These are phyloP conservation scores for Saccharomycopsis hybrid DNA, from an alignment of 1,139 yeast species.

Conservation along the genomic window DNA sequence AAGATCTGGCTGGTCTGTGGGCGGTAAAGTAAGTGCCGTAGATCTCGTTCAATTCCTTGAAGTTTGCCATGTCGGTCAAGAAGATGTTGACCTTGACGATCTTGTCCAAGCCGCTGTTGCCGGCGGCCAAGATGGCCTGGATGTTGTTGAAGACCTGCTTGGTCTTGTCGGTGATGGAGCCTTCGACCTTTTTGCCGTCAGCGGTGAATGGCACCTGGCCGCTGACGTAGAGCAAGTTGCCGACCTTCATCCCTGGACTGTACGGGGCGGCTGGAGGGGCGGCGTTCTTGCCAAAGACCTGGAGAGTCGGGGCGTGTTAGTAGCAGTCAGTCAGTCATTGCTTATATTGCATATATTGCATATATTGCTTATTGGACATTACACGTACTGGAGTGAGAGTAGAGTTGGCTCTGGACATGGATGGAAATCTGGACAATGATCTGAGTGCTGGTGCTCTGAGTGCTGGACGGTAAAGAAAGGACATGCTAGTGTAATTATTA, in stretches of 20 bases:
- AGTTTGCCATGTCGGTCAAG: conserved; percentile 81
- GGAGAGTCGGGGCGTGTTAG: not conserved
- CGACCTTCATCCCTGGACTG: conserved; percentile 87
- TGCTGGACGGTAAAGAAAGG: not conserved
- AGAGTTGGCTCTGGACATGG: conserved; percentile 35
- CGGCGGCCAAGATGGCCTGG: conserved; percentile 67
- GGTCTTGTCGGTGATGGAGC: conserved; percentile 71
- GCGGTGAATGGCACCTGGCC: conserved; percentile 94
- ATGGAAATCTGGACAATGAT: conserved; percentile 18
- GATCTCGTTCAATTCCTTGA: conserved; percentile 74
- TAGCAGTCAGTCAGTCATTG: too few species aligned
- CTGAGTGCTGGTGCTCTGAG: not conserved
- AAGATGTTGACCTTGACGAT: conserved; percentile 83
- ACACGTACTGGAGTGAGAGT: conserved; percentile 39
- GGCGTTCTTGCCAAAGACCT: conserved; percentile 66
- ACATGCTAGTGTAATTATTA: not conserved
- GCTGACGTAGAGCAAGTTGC: conserved; percentile 82
- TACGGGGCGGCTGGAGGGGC: conserved; percentile 96
- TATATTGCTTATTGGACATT: too few species aligned
- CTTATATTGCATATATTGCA: too few species aligned
- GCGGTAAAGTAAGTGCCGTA: conserved; percentile 72
- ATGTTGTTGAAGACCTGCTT: conserved; percentile 81
- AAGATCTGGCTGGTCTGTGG: conserved; percentile 93
- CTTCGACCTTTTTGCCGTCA: conserved; percentile 73
- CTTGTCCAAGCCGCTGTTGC: conserved; percentile 75